These are phyloP conservation scores for Xanthoceras sorbifolium DNA, from an alignment of 345 rosid genomes.

Conservation along the genomic window DNA sequence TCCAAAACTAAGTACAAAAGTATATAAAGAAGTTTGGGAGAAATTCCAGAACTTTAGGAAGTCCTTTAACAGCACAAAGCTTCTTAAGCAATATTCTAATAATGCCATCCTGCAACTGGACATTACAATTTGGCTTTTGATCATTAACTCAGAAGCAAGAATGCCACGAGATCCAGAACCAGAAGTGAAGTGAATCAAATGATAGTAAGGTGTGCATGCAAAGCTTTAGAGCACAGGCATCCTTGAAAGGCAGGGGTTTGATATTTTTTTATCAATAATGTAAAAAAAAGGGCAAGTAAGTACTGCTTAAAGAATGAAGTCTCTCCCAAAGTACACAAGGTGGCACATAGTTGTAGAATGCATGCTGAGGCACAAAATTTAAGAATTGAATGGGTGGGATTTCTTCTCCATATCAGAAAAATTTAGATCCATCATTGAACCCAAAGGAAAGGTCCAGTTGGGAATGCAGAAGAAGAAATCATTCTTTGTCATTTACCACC, in stretches of 20 bases:
- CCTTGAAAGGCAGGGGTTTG: not conserved
- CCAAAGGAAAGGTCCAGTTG: not conserved
- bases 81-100: not conserved
- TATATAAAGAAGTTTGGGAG: not conserved
- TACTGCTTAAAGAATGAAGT: not conserved
- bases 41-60: not conserved
- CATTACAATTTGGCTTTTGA: not conserved
- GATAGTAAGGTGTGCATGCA: not conserved
- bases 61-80: not conserved
- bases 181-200: not conserved
- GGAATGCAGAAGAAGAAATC: not conserved
- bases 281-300: not conserved
- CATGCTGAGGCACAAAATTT: not conserved
- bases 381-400: not conserved
- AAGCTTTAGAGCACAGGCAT: not conserved
- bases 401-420: not conserved
- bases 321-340: not conserved
- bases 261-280: not conserved
- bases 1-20: no score
- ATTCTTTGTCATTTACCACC: not conserved
- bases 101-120: not conserved
- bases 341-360: not conserved
- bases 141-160: not conserved
- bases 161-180: not conserved
- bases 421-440: not conserved